A percentile compares a stretch with the other conserved stretches of the same genome.
These are phyloP conservation scores for Russula foetens DNA, from an alignment of 768 basidiomycete species.

Conservation along the genomic window DNA sequence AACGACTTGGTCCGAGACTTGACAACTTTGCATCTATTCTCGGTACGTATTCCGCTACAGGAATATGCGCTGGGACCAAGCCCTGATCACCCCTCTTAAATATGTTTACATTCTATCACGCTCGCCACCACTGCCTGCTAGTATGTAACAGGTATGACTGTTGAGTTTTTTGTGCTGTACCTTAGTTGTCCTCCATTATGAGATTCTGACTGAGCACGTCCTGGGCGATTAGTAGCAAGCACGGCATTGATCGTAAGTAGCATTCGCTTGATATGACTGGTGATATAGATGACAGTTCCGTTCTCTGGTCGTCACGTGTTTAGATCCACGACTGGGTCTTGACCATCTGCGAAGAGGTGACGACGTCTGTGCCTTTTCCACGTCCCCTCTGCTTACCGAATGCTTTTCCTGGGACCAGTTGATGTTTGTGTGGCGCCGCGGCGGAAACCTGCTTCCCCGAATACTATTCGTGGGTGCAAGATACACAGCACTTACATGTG, in stretches of 20 bases:
- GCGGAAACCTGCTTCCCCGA: not conserved
- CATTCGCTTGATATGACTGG: not conserved
- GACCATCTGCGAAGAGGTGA: slow-evolving; percentile 9
- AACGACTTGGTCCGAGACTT: not conserved
- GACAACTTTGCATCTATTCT: not conserved
- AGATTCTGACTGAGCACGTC: not conserved
- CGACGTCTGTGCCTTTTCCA: too few relatives aligned
- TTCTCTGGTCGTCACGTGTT: not conserved
- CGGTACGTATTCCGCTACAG: not conserved
- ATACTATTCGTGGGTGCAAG: slow-evolving; percentile 6
- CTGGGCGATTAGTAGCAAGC: not conserved
- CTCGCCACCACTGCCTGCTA: not conserved
- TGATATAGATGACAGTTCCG: too few relatives aligned
- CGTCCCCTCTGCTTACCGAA: not conserved
- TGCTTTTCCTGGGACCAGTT: not conserved
- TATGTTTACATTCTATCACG: too few relatives aligned
- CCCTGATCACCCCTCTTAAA: too few relatives aligned
- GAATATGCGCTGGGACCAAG: too few relatives aligned
- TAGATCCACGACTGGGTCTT: slow-evolving; percentile 14
- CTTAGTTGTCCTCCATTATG: not conserved
- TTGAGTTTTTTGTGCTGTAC: too few relatives aligned
- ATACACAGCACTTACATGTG: slow-evolving; percentile 8
- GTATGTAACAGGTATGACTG: not conserved
- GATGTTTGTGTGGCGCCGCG: slow-evolving; percentile 2
- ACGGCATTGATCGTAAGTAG: slow-evolving; percentile 1